Evolutionary conservation across 371 early-diverging fungal species (phyloP).

Genomic region (Lichtheimia corymbifera): DNA sequence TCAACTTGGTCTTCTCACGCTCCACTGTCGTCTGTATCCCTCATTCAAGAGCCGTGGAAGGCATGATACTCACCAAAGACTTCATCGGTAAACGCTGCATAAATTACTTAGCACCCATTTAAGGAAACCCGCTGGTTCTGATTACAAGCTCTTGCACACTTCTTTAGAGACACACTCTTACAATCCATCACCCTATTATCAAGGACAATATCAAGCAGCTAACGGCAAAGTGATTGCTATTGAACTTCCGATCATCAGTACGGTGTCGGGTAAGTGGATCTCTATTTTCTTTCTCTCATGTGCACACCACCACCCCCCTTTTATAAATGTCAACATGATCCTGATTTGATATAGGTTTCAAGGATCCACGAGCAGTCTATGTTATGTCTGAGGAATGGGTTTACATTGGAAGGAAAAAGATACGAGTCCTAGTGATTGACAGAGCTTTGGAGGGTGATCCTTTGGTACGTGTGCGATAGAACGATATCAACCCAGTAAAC

Average conservation of each 20-base stretch:
- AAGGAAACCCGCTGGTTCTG: not conserved
- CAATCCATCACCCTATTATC: slow-evolving; percentile 61
- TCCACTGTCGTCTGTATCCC: slow-evolving; percentile 59
- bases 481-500: slow-evolving; percentile 5
- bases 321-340: not conserved
- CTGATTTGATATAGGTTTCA: slow-evolving; percentile 41
- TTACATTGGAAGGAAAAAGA: slow-evolving; percentile 49
- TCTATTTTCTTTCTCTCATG: not conserved
- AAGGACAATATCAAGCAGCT: slow-evolving; percentile 56
- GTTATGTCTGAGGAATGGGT: slow-evolving; percentile 58
- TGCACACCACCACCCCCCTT: not conserved
- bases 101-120: slow-evolving; percentile 1
- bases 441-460: slow-evolving; percentile 55
- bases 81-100: slow-evolving; percentile 51
- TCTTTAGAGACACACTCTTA: slow-evolving; percentile 60
- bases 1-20: slow-evolving; percentile 44
- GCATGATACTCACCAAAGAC: slow-evolving; percentile 52
- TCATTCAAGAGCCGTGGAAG: slow-evolving; percentile 54
- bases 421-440: slow-evolving; percentile 52
- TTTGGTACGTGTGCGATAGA: slow-evolving; percentile 8
- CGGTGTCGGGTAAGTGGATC: slow-evolving; percentile 43
- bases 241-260: slow-evolving; percentile 51
- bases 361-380: slow-evolving; percentile 53
- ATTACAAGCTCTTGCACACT: not conserved
- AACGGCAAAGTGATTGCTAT: slow-evolving; percentile 59